Evolutionary conservation across 169 alveolate genomes (phyloP).

Genomic region (Plasmodium vinckei): DNA sequence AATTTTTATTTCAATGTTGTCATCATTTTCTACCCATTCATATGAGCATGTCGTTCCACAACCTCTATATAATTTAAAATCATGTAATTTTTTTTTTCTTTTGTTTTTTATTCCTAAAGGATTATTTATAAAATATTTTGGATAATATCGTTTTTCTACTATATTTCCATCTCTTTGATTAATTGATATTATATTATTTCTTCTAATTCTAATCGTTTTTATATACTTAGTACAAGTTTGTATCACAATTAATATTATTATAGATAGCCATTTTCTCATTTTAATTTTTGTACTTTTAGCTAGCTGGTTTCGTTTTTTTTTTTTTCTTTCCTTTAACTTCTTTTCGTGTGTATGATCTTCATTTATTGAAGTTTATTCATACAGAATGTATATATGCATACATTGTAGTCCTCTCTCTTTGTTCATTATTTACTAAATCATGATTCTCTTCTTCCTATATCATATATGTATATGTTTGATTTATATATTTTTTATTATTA

Average conservation of each 20-base stretch:
- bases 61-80: conserved; percentile 27
- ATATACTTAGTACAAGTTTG: neutral
- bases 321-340: too few species aligned
- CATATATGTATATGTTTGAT: too few species aligned
- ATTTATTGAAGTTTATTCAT: too few species aligned
- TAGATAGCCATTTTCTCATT: conserved; percentile 14
- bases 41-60: conserved; percentile 64
- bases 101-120: neutral
- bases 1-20: conserved; percentile 50
- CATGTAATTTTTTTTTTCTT: neutral
- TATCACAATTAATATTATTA: neutral
- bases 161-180: neutral
- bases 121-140: conserved; percentile 10
- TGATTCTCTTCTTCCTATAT: too few species aligned
- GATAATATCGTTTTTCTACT: neutral
- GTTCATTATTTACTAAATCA: too few species aligned
- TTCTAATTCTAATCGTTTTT: neutral
- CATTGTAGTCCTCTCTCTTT: too few species aligned
- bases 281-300: neutral
- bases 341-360: too few species aligned
- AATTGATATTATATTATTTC: neutral
- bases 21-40: conserved; percentile 70
- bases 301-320: too few species aligned
- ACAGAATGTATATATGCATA: too few species aligned
- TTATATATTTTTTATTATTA: too few species aligned